Evolutionary conservation across 345 rosid genomes (phyloP), one percentile per base, ranked within the genome.

Genomic region (Eucalyptus regnans): DNA sequence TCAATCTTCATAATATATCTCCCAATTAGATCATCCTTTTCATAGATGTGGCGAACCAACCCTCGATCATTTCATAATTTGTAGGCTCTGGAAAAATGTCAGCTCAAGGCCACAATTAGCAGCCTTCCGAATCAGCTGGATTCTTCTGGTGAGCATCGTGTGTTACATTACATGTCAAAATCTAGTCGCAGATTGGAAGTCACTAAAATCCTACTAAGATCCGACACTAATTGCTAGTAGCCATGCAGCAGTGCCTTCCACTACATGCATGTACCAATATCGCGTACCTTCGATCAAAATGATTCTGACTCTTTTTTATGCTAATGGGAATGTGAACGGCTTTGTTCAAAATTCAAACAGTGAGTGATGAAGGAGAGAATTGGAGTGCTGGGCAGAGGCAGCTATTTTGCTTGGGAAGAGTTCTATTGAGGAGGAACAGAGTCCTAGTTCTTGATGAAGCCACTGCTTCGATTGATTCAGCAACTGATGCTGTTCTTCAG

Each of bases 381-480:
- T 96, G 97, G 99, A 96, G 99, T 56, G 94, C 88, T 33, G 98
- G 99, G 87, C 96, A 95, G 86, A 86, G 96, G 60, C 99, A 96
- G 66, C 90, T 96, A 68, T 94, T 96, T 89, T 95, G 97, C 91
- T 95, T 94, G 27, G 97, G 99, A 88, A 93, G 97, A 92, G 99
- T 95, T 8, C 86, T 96, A 15, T 87, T 94, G 1, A 94, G 92
- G 79, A 94, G 97, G 90, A 96, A 95, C 92, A 92, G 89, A 76
- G 84, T 76, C 83, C 91, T 96, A 20, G 96, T 94, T 46, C 91
- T 94, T 6, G 97, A 96, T 89, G 97, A 96, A 91, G 96, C 97
- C 27, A 95, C 96, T 20, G 97, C 96, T 44, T 94, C 97, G 13
- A 94, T 96, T 58, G 96, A 96, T 88, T 93, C 96, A 16, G 93